Conservation (phyloP, 345 rosid genomes). For the Hirschfeldia incana region DNA sequence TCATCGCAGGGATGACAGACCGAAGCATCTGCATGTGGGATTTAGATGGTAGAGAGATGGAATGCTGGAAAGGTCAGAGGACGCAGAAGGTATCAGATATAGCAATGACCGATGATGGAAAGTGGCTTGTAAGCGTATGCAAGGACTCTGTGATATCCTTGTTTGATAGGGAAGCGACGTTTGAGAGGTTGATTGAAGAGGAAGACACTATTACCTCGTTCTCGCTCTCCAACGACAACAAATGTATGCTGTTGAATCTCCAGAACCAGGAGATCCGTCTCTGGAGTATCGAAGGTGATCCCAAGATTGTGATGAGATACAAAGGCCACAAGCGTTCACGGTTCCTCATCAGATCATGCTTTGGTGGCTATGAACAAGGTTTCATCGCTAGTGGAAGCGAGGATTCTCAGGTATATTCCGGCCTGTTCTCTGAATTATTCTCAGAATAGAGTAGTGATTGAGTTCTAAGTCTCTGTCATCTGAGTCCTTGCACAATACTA, state of each 20-base stretch:
- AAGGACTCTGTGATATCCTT: constrained; percentile 54
- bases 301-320: constrained; percentile 53
- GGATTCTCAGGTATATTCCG: constrained; percentile 62
- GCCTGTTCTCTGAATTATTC: not conserved
- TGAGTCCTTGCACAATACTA: too few relatives aligned
- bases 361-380: constrained; percentile 65
- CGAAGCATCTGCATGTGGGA: constrained; percentile 71
- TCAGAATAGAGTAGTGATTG: too few relatives aligned
- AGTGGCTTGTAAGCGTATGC: constrained; percentile 58
- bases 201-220: constrained; percentile 64
- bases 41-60: constrained; percentile 64
- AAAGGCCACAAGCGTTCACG: constrained; percentile 64
- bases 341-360: constrained; percentile 66
- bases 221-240: constrained; percentile 62
- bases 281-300: constrained; percentile 63
- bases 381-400: constrained; percentile 79
- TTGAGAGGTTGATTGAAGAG: constrained; percentile 63
- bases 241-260: constrained; percentile 59
- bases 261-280: constrained; percentile 69
- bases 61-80: constrained; percentile 68
- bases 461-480: too few relatives aligned
- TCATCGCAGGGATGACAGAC: constrained; percentile 60
- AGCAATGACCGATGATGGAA: constrained; percentile 66
- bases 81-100: constrained; percentile 63
- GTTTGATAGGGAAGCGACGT: constrained; percentile 55